phyloP scores from a whole-genome alignment of 225 moss, liverwort and hornwort species.

The Neckera pumila region DNA sequence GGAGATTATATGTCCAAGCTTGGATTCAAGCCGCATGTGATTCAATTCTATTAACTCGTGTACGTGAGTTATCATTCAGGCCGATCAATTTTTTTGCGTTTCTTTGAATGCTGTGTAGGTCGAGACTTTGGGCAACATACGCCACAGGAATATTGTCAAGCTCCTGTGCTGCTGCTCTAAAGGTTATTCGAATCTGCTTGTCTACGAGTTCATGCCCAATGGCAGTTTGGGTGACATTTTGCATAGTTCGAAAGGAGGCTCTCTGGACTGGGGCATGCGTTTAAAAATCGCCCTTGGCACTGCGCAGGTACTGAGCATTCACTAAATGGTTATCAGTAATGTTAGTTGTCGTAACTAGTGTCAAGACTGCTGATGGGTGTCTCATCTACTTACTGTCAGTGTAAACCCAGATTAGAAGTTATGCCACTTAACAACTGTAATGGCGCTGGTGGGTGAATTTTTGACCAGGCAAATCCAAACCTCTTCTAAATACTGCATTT shows the following conservation, averaged over 20 bases:
- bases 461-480: not conserved
- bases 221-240: slow-evolving; percentile 58
- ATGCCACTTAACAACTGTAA: not conserved
- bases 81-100: not conserved
- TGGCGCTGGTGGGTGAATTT: not conserved
- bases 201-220: slow-evolving; percentile 55
- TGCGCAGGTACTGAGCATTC: slow-evolving; percentile 28
- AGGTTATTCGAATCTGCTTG: slow-evolving; percentile 35
- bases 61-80: not conserved
- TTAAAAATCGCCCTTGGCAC: slow-evolving; percentile 42
- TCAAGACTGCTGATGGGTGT: not conserved
- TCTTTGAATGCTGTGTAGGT: slow-evolving; percentile 20
- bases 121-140: slow-evolving; percentile 50
- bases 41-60: not conserved
- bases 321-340: not conserved
- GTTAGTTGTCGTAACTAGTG: not conserved
- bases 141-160: slow-evolving; percentile 63
- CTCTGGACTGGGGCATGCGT: slow-evolving; percentile 42
- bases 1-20: not conserved
- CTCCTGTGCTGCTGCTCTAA: slow-evolving; percentile 56
- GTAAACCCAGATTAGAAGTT: not conserved
- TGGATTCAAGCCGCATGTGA: not conserved
- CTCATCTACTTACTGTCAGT: not conserved
- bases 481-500: not conserved
- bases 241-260: slow-evolving; percentile 42